A percentile compares a stretch with the other conserved stretches of the same genome.
Evolutionary conservation across 2,329 filamentous ascomycete species (phyloP).

Genomic region (Cladosporium sp.): DNA sequence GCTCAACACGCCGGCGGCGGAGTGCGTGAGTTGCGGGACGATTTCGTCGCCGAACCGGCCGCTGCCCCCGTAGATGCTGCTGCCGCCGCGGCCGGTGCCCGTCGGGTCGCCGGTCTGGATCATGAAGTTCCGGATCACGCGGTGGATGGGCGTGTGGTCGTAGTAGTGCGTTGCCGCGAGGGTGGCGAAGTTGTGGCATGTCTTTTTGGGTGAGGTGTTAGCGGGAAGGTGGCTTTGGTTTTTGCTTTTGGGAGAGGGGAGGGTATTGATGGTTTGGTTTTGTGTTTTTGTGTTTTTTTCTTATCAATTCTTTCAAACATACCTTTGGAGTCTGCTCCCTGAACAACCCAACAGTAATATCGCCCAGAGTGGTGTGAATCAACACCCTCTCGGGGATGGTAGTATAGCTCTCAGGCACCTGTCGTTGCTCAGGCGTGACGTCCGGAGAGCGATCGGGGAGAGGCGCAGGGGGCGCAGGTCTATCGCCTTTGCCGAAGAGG

Average conservation of each 20-base stretch:
- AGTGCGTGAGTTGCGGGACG: conserved; percentile 80
- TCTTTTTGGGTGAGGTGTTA: conserved; percentile 69
- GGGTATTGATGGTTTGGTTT: background rate
- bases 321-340: conserved; percentile 29
- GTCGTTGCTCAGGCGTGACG: background rate
- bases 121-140: conserved; percentile 98
- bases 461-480: background rate
- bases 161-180: conserved; percentile 79
- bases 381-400: conserved; percentile 26
- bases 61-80: conserved; percentile 85
- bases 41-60: conserved; percentile 94
- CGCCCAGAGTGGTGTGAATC: conserved; percentile 31
- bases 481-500: conserved; percentile 5
- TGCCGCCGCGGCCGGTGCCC: conserved; percentile 89
- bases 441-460: conserved; percentile 5
- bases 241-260: background rate
- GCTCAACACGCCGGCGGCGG: conserved; percentile 85
- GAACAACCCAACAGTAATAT: conserved; percentile 31
- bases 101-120: conserved; percentile 98
- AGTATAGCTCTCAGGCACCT: conserved; percentile 9
- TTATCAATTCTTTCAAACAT: conserved; percentile 7
- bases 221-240: conserved; percentile 29
- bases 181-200: conserved; percentile 83
- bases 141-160: conserved; percentile 88
- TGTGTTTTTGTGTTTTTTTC: background rate